Percentiles rank a stretch among this genome's conserved stretches.
Conservation (phyloP, 306 rosid genomes). For the Styphnolobium japonicum region DNA sequence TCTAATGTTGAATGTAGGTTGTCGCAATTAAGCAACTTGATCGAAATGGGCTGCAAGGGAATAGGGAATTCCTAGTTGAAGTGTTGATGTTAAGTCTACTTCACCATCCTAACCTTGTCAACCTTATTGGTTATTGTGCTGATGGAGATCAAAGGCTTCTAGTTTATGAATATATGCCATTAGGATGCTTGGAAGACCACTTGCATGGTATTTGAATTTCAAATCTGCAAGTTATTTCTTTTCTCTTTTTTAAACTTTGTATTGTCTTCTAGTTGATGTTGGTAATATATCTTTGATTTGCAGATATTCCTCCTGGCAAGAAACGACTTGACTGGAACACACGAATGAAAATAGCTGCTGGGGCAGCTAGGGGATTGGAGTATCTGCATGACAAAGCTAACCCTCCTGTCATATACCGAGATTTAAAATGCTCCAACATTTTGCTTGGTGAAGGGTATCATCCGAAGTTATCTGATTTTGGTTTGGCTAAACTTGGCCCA, state of each 20-base stretch:
- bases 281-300: conserved; percentile 34
- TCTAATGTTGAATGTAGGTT: conserved; percentile 48
- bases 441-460: conserved; percentile 83
- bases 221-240: neutral
- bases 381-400: conserved; percentile 88
- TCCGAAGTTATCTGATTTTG: conserved; percentile 94
- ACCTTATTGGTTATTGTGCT: conserved; percentile 93
- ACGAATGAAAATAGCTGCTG: conserved; percentile 94
- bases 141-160: conserved; percentile 99
- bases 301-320: conserved; percentile 72
- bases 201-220: conserved; percentile 60
- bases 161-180: conserved; percentile 89
- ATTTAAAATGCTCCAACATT: conserved; percentile 91
- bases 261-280: neutral
- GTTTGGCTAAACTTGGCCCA: conserved; percentile 94
- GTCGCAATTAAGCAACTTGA: conserved; percentile 99
- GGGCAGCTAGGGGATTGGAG: conserved; percentile 93
- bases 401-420: conserved; percentile 94
- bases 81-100: conserved; percentile 94
- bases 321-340: conserved; percentile 81
- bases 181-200: conserved; percentile 91
- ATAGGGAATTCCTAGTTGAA: conserved; percentile 94
- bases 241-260: neutral
- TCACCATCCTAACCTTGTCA: conserved; percentile 92
- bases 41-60: conserved; percentile 94